Evolutionary conservation across 768 basidiomycete genomes (phyloP).

Genomic region (Boletus rex-veris): DNA sequence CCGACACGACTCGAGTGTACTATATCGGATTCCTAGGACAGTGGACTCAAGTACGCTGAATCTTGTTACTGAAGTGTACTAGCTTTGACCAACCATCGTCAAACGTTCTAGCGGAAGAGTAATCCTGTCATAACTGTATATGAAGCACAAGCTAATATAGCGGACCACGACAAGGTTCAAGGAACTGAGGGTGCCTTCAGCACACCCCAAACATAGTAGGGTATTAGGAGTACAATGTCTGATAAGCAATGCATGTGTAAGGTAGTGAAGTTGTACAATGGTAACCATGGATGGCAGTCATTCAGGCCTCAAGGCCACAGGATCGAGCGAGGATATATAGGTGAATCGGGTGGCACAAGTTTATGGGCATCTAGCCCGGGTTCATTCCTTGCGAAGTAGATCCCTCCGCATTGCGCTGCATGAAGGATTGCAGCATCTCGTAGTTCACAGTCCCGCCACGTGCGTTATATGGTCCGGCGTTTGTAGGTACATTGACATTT

Average conservation of each 20-base stretch:
- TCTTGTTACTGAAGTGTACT: background rate
- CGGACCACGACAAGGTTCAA: slow-evolving; percentile 84
- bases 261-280: slow-evolving; percentile 6
- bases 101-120: slow-evolving; percentile 55
- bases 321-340: background rate
- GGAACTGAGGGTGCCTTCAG: slow-evolving; percentile 66
- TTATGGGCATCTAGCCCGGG: slow-evolving; percentile 8
- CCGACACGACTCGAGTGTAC: slow-evolving; percentile 71
- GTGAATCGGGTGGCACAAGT: background rate
- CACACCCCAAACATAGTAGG: slow-evolving; percentile 37
- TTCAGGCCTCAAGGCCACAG: background rate
- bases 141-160: slow-evolving; percentile 81
- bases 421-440: slow-evolving; percentile 47
- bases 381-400: slow-evolving; percentile 21
- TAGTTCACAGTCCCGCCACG: slow-evolving; percentile 30
- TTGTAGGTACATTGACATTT: slow-evolving; percentile 7
- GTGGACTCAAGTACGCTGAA: slow-evolving; percentile 63
- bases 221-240: background rate
- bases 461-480: slow-evolving; percentile 22
- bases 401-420: slow-evolving; percentile 39
- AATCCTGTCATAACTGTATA: slow-evolving; percentile 84
- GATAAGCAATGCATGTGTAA: slow-evolving; percentile 10
- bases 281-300: background rate
- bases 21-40: slow-evolving; percentile 84
- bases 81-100: background rate